Base-by-base conservation (phyloP, 768 basidiomycete genomes). In the Cubamyces sp. region DNA sequence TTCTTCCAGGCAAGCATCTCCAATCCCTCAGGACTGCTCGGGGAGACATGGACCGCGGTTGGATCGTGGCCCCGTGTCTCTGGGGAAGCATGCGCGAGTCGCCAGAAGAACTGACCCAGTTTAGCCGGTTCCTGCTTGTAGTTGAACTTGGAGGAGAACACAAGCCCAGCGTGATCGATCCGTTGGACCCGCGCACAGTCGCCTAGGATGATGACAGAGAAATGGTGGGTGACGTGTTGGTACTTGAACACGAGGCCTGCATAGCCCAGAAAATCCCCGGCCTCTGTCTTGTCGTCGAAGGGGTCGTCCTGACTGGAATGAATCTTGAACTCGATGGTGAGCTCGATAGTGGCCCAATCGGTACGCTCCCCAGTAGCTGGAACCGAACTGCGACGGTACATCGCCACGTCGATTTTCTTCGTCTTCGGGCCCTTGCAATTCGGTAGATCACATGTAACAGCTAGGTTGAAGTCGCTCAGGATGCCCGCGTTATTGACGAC, bases 141-240 rank as follows among this genome's bases (percentile, higher is more conserved):
- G 23, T 52, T 37, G 59, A 53, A 53, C 45, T 37, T 46, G 19
- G 43, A 14, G 1, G 59, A 45, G 12, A 14, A 19, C 21, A 55
- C 21, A 18, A 53, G 3, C 16, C 61, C 55, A 2, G 55, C 21
- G 12, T 37, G 48, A 26, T 62, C 61, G 26, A 48, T 23, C 3
- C 55, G 54, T 5, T 28, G 9, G 26, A 62, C 26, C 9, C 55
- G 55, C 1, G 55, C 61, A 6, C 6, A 39, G 28, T 4, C 14
- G 21, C 56, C 56, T 1, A 47, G 8, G 50, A 57, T 34, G 30
- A 53, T 21, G 30, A 64, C 52, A 5, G 42, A 25, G 57, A 37
- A 64, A n/a, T 49, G 52, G 39, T 54, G 39, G 15, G 47, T 58
- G 4, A 51, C 51, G 1, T 64, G 62, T 23, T 64, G 62, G 30